Evolutionary conservation across 2,329 filamentous ascomycete species (phyloP).

Genomic region (Bretziella fagacearum): DNA sequence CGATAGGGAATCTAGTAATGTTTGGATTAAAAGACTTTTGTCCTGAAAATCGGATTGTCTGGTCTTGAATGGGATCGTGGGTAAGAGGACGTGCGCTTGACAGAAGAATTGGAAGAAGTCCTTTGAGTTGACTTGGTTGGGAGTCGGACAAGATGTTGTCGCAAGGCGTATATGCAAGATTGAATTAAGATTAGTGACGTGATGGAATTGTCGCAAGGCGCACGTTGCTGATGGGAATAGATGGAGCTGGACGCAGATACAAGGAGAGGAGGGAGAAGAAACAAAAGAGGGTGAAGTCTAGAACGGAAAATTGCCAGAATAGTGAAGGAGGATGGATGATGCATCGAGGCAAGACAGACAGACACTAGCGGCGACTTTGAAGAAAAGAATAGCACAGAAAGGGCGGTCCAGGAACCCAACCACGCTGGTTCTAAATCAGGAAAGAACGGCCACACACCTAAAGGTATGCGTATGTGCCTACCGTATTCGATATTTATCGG

Average conservation of each 20-base stretch:
- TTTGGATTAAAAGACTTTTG: too few species aligned
- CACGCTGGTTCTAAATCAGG: not conserved
- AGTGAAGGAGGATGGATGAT: slow-evolving; percentile 1
- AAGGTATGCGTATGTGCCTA: not conserved
- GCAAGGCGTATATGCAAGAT: too few species aligned
- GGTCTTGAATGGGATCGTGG: not conserved
- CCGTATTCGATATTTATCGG: too few species aligned
- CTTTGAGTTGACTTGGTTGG: not conserved
- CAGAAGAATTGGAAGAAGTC: not conserved
- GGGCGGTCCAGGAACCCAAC: not conserved
- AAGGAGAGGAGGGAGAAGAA: slow-evolving; percentile 3
- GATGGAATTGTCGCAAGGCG: not conserved
- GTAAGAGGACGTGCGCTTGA: not conserved
- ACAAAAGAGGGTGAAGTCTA: not conserved
- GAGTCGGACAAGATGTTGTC: not conserved
- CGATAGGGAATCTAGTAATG: too few species aligned
- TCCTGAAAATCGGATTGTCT: not conserved
- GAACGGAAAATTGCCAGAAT: not conserved
- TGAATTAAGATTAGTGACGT: not conserved
- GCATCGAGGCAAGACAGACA: slow-evolving; percentile 9
- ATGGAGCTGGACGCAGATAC: not conserved
- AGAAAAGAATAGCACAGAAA: slow-evolving; percentile 5
- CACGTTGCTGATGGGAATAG: not conserved
- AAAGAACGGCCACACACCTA: not conserved
- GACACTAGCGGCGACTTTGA: not conserved